Base-by-base conservation (phyloP, 306 rosid species). In the Cicer bijugum region DNA sequence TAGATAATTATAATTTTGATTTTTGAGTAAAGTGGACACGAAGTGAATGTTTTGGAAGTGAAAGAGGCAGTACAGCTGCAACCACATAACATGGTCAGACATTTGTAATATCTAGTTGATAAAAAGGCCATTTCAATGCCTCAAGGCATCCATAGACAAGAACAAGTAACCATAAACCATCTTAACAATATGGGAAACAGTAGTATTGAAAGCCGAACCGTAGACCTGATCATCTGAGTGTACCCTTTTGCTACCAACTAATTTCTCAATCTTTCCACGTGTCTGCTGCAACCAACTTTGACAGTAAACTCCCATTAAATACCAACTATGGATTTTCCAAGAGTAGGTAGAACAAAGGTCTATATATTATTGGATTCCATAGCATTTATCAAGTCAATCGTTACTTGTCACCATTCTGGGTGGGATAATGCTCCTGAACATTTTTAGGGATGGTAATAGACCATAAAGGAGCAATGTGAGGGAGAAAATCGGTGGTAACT, bases 31-130 rank as follows among this genome's bases (percentile, higher is more conserved):
- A 47, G 65, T 19, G 6, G 78, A 57, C 3, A 42, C 5, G 28
- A 52, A 37, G 60, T 9, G 59, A 33, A 58, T 57, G 57, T 67
- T 75, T 63, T 65, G 66, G 58, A 40, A 65, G 48, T 11, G 60
- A 65, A 52, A 42, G 73, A 51, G 66, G 59, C 59, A 67, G 60
- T 20, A 15, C 68, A 9, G 42, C 38, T 14, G 68, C 50, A 56
- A n/a, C 58, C 80, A 55, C 17, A 9, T 33, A 46, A 33, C 69
- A 33, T 46, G n/a, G 66, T 55, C 40, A 28, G 40, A 17, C 74
- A 11, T 57, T 57, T 57, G 6, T 10, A 9, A 11, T 23, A 57
- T 57, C 38, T 57, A 23, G 39, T 57, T 23, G 63, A 20, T 57
- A 23, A 38, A 57, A 6, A 11, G 10, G 44, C 17, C 44, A 12